A percentile compares a stretch with the other conserved stretches of the same genome.
phyloP scores from a whole-genome alignment of 192 early-diverging fungal genomes.

The Pilobolus umbonatus region DNA sequence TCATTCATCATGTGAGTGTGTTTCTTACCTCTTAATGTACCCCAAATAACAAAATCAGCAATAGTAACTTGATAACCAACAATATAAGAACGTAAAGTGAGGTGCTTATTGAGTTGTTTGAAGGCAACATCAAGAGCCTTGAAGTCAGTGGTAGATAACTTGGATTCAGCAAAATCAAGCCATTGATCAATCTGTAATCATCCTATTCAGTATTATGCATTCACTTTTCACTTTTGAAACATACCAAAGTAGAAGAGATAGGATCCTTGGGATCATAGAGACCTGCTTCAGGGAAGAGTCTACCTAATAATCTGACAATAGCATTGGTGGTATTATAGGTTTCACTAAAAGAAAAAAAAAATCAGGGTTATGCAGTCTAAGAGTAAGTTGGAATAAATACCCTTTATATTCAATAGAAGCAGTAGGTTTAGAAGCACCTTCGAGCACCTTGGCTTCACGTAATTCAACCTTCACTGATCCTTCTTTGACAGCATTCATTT shows the following conservation, averaged over 20 bases:
- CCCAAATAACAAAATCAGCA: constrained; percentile 88
- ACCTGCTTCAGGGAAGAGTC: constrained; percentile 20
- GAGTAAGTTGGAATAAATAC: not conserved
- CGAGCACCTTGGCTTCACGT: constrained; percentile 26
- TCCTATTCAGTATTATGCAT: not conserved
- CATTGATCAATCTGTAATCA: constrained; percentile 56
- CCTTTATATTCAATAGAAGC: constrained; percentile 26
- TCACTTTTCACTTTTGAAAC: constrained; percentile 6
- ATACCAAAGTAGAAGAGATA: constrained; percentile 41
- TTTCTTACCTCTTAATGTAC: constrained; percentile 64
- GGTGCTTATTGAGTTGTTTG: constrained; percentile 71
- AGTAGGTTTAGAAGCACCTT: constrained; percentile 14
- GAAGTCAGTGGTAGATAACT: constrained; percentile 58
- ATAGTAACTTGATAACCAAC: constrained; percentile 70
- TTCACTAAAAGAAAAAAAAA: constrained; percentile 14
- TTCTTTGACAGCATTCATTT: constrained; percentile 20
- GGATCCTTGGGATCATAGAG: constrained; percentile 31
- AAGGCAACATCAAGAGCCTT: constrained; percentile 67
- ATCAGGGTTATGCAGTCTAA: not conserved
- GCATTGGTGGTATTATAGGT: constrained; percentile 27
- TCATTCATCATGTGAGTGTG: not conserved
- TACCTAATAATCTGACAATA: constrained; percentile 26
- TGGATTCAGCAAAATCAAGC: constrained; percentile 64
- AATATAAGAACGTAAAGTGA: constrained; percentile 77
- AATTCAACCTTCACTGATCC: constrained; percentile 27